Evolutionary conservation across 306 rosid species (phyloP), one percentile per base, ranked within the genome.

Genomic region (Sindora glabra): DNA sequence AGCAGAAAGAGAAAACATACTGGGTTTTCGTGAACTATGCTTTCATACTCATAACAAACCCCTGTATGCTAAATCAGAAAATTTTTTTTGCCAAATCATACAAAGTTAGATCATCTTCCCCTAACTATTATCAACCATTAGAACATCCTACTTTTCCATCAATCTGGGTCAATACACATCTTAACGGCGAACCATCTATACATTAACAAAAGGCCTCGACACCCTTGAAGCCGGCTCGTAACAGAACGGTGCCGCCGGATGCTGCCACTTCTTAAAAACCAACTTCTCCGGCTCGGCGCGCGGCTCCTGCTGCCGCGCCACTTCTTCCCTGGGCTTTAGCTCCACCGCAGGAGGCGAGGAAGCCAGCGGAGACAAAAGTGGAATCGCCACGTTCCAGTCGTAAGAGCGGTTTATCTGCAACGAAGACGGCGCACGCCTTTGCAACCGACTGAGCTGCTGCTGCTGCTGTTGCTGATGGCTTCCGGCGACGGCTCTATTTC

Each of bases 241-340:
- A 48, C 73, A 78, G 63, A 89, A 89, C n/a, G 99, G 96, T 5
- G 95, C 94, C 8, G 99, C 99, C 65, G 96, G 99, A 58, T 89
- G 99, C 77, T 89, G 95, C 99, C 99, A 89, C 57, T 60, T 92
- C 65, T 82, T 80, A 49, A 86, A 84, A 10, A 62, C 73, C 25
- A 53, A 59, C 50, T 76, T 81, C 53, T 83, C 92, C 11, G 80
- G 18, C 26, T 73, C 84, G 16, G 65, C 33, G 8, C 72, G 74
- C 10, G n/a, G n/a, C n/a, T n/a, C n/a, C n/a, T n/a, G n/a, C n/a
- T 50, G 71, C 26, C 58, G 78, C 38, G 60, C n/a, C 0, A 72
- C 77, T 23, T 71, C 89, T 18, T 55, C 69, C 12, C 57, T 48
- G 26, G 25, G 56, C 12, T 62, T 63, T 18, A 17, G 50, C 6